phyloP scores from a whole-genome alignment of 768 basidiomycete genomes.

The Mycena albidolilacea region DNA sequence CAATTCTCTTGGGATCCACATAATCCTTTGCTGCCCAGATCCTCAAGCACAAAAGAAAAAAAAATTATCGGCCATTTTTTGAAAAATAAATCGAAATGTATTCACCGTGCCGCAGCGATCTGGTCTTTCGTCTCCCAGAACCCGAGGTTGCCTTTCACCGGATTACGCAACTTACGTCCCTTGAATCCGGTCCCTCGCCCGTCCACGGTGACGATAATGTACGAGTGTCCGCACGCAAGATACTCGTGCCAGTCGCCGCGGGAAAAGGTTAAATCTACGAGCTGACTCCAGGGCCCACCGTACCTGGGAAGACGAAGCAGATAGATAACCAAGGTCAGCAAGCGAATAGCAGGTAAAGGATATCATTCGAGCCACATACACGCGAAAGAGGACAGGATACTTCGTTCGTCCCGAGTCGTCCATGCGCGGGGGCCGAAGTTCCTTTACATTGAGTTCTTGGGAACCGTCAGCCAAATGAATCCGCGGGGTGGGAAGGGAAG shows the following conservation, averaged over 20 bases:
- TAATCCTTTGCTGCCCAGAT: constrained; percentile 90
- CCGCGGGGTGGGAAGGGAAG: constrained; percentile 10
- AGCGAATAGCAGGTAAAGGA: constrained; percentile 20
- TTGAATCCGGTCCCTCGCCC: constrained; percentile 95
- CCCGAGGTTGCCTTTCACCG: constrained; percentile 91
- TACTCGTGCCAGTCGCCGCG: constrained; percentile 89
- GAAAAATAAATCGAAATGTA: constrained; percentile 36
- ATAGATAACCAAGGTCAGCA: constrained; percentile 18
- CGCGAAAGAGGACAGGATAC: constrained; percentile 93
- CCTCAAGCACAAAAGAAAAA: constrained; percentile 53
- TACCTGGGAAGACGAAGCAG: constrained; percentile 66
- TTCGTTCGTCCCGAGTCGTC: constrained; percentile 96
- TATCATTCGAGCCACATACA: constrained; percentile 61
- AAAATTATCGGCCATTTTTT: neutral
- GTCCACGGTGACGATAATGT: constrained; percentile 91
- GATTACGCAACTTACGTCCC: constrained; percentile 87
- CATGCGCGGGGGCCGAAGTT: constrained; percentile 93
- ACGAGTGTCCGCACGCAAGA: constrained; percentile 84
- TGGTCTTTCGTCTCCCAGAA: constrained; percentile 93
- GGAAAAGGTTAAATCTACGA: constrained; percentile 74
- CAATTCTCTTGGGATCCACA: constrained; percentile 90
- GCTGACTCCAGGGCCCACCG: constrained; percentile 91
- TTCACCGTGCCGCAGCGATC: constrained; percentile 87
- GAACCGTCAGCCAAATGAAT: constrained; percentile 41
- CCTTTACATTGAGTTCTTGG: constrained; percentile 89